phyloP scores from a whole-genome alignment of 2,329 filamentous ascomycete genomes.

The Leptodontidium sp. region DNA sequence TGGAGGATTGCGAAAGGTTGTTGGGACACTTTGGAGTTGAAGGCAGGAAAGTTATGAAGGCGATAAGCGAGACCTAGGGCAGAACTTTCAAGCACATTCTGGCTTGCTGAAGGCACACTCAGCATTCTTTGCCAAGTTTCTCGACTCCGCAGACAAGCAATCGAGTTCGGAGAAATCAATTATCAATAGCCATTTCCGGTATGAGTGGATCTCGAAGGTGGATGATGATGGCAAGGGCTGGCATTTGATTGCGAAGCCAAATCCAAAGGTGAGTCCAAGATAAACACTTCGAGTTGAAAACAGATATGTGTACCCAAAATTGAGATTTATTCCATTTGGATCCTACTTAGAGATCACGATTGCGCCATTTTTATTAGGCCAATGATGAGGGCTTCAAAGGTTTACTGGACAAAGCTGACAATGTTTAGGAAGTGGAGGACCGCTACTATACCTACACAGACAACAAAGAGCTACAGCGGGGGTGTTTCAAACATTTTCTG shows the following conservation, averaged over 20 bases:
- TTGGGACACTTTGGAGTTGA: too few species aligned
- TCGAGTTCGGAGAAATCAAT: not conserved
- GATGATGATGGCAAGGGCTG: slow-evolving; percentile 22
- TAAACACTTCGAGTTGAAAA: too few species aligned
- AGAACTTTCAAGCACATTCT: slow-evolving; percentile 29
- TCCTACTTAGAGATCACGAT: too few species aligned
- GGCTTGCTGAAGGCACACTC: slow-evolving; percentile 29
- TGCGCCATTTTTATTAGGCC: too few species aligned
- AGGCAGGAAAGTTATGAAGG: too few species aligned
- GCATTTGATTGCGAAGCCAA: slow-evolving; percentile 8
- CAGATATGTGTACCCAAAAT: too few species aligned
- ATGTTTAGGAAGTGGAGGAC: not conserved
- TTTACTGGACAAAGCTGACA: not conserved
- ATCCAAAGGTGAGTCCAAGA: too few species aligned
- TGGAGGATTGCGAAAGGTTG: too few species aligned
- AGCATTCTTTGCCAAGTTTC: slow-evolving; percentile 27
- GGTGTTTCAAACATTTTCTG: not conserved
- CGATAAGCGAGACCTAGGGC: too few species aligned
- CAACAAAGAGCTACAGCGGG: not conserved
- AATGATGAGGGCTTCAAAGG: not conserved
- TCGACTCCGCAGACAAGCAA: slow-evolving; percentile 32
- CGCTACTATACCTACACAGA: not conserved
- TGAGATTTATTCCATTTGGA: too few species aligned
- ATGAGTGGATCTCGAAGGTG: slow-evolving; percentile 30
- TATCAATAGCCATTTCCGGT: slow-evolving; percentile 8